Conservation (phyloP, 345 rosid species). For the Pistacia integerrima region DNA sequence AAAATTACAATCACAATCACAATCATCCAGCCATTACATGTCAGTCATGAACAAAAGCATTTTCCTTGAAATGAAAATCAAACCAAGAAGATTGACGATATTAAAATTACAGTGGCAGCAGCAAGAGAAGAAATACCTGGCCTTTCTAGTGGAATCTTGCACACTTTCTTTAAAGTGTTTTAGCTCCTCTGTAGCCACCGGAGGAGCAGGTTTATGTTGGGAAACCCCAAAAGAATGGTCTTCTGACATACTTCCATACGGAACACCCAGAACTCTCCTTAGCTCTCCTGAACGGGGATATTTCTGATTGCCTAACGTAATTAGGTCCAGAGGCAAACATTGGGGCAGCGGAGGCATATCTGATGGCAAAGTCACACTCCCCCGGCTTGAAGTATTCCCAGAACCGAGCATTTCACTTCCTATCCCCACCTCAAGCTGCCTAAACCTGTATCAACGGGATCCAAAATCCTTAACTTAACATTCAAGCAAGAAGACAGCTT, state of each 20-base stretch:
- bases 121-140: slow-evolving; percentile 54
- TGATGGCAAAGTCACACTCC: slow-evolving; percentile 44
- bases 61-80: neutral
- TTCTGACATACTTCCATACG: slow-evolving; percentile 59
- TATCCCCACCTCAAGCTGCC: slow-evolving; percentile 20
- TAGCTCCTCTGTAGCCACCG: slow-evolving; percentile 77
- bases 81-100: neutral
- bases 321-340: slow-evolving; percentile 74
- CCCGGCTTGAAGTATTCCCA: slow-evolving; percentile 58
- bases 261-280: slow-evolving; percentile 69
- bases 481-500: slow-evolving; percentile 7
- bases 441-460: slow-evolving; percentile 7
- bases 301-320: slow-evolving; percentile 66
- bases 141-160: slow-evolving; percentile 70
- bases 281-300: slow-evolving; percentile 76
- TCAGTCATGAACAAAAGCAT: neutral
- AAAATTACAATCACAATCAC: neutral
- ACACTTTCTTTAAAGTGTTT: slow-evolving; percentile 88
- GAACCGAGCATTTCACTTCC: slow-evolving; percentile 55
- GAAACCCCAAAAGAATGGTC: slow-evolving; percentile 67
- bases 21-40: neutral
- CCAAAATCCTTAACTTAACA: neutral
- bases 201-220: slow-evolving; percentile 59
- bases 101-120: slow-evolving; percentile 1
- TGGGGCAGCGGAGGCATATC: slow-evolving; percentile 69